A percentile compares a stretch with the other conserved stretches of the same genome.
These are phyloP conservation scores for Isoetes engelmannii DNA, from an alignment of 83 land plant species.

Conservation along the genomic window DNA sequence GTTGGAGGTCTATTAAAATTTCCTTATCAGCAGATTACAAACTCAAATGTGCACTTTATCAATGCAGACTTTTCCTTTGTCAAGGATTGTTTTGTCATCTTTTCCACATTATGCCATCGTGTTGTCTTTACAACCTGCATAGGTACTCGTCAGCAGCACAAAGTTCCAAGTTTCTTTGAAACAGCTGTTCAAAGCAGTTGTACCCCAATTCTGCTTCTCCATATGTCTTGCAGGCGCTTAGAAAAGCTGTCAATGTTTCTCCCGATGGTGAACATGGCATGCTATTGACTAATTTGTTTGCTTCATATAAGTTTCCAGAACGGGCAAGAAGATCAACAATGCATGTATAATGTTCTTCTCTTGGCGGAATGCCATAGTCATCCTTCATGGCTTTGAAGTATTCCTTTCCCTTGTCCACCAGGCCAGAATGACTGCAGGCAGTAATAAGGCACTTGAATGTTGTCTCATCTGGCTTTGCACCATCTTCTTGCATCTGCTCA, in stretches of 20 bases:
- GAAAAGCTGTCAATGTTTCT: constrained; percentile 14
- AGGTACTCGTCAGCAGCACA: too few species aligned
- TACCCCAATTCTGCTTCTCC: constrained; percentile 7
- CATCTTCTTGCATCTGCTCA: not conserved
- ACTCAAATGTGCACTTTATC: too few species aligned
- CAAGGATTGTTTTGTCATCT: too few species aligned
- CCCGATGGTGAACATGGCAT: not conserved
- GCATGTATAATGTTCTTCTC: constrained; percentile 11
- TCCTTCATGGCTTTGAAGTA: constrained; percentile 5
- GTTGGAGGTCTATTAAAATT: too few species aligned
- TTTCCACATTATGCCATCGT: too few species aligned
- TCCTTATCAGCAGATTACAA: too few species aligned
- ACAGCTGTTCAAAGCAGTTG: constrained; percentile 4
- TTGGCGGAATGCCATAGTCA: not conserved
- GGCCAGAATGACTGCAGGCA: constrained; percentile 16
- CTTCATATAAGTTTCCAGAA: constrained; percentile 10
- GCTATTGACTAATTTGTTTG: not conserved
- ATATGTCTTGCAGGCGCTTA: constrained; percentile 18
- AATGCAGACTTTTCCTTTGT: too few species aligned
- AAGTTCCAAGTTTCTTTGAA: constrained; percentile 7
- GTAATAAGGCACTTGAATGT: constrained; percentile 11
- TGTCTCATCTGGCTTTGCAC: constrained; percentile 1
- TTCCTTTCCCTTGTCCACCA: constrained; percentile 8
- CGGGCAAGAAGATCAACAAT: constrained; percentile 16
- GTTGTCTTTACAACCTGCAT: too few species aligned